Conservation (phyloP, 257 asterid genomes). For the Prunella vulgaris region DNA sequence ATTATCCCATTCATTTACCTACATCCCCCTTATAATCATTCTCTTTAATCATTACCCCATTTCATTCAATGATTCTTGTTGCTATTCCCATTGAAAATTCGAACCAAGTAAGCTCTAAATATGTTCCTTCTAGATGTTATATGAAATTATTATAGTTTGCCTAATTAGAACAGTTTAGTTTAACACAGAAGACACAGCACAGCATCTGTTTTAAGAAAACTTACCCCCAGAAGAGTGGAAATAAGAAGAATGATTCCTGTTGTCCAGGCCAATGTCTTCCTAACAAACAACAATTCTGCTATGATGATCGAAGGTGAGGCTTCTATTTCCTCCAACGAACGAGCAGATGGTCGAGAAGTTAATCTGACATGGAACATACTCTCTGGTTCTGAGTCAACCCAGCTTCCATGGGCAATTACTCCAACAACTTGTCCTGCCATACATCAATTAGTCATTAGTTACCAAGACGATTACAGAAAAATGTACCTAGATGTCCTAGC, state of each 20-base stretch:
- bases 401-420: slow-evolving; percentile 48
- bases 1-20: too few species aligned
- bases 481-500: neutral
- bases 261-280: slow-evolving; percentile 77
- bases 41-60: neutral
- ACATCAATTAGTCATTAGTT: slow-evolving; percentile 11
- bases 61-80: neutral
- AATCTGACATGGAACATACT: slow-evolving; percentile 41
- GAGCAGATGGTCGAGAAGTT: slow-evolving; percentile 59
- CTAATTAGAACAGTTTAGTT: slow-evolving; percentile 1
- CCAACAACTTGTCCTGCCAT: slow-evolving; percentile 82
- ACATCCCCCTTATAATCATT: neutral
- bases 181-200: neutral
- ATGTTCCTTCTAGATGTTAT: neutral
- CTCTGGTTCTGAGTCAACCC: slow-evolving; percentile 32
- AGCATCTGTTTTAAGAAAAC: slow-evolving; percentile 6
- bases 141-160: slow-evolving; percentile 2
- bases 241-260: slow-evolving; percentile 84
- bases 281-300: slow-evolving; percentile 55
- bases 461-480: neutral
- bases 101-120: neutral
- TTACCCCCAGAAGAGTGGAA: slow-evolving; percentile 87
- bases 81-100: neutral
- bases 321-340: slow-evolving; percentile 55
- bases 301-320: slow-evolving; percentile 26